Percentiles rank a stretch among this genome's conserved stretches.
phyloP scores from a whole-genome alignment of 768 basidiomycete genomes.

The Exsudoporus frostii region DNA sequence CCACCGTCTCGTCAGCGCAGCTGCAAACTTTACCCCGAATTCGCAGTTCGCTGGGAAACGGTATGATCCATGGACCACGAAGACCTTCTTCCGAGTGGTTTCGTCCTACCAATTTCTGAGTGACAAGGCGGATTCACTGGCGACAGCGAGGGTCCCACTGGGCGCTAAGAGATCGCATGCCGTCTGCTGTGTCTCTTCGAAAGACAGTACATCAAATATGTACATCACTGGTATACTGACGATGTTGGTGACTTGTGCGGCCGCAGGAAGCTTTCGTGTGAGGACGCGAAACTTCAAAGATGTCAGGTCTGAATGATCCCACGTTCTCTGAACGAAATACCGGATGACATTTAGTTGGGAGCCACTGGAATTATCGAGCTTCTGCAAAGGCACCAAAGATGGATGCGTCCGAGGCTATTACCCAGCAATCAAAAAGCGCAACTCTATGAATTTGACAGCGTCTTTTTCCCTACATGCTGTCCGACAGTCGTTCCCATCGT shows the following conservation, averaged over 20 bases:
- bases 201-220: slow-evolving; percentile 29
- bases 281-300: too few relatives aligned
- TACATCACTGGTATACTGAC: not conserved
- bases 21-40: slow-evolving; percentile 13
- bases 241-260: not conserved
- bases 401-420: not conserved
- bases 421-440: not conserved
- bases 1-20: slow-evolving; percentile 13
- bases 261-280: slow-evolving; percentile 18
- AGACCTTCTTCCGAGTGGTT: not conserved
- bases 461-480: too few relatives aligned
- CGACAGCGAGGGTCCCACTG: slow-evolving; percentile 27
- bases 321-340: too few relatives aligned
- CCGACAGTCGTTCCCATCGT: not conserved
- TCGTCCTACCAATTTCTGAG: not conserved
- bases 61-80: slow-evolving; percentile 9
- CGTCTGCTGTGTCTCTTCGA: slow-evolving; percentile 29
- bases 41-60: slow-evolving; percentile 2
- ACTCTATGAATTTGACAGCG: not conserved
- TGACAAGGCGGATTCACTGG: too few relatives aligned
- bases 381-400: not conserved
- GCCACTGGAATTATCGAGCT: too few relatives aligned
- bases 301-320: too few relatives aligned
- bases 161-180: slow-evolving; percentile 30
- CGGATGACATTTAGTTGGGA: too few relatives aligned